Evolutionary conservation across 2,329 filamentous ascomycete genomes (phyloP).

Genomic region (Zasmidium cellare): DNA sequence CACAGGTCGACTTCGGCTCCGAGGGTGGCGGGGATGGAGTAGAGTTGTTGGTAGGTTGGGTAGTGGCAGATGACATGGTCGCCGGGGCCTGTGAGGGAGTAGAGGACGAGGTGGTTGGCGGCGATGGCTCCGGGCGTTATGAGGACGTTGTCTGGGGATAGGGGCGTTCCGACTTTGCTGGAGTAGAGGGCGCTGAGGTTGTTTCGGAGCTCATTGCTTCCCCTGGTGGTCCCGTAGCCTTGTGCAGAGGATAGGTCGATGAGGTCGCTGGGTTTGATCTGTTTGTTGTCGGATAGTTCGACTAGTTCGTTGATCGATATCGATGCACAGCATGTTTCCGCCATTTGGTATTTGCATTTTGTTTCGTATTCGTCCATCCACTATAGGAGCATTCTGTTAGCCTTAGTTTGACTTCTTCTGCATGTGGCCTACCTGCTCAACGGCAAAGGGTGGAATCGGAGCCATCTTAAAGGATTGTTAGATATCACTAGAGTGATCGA

Average conservation of each 20-base stretch:
- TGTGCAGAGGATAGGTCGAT: constrained; percentile 59
- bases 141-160: constrained; percentile 65
- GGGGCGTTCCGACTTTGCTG: constrained; percentile 48
- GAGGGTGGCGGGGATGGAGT: constrained; percentile 70
- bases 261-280: constrained; percentile 41
- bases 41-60: constrained; percentile 84
- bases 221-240: constrained; percentile 72
- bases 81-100: constrained; percentile 67
- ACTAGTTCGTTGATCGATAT: constrained; percentile 70
- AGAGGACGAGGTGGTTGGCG: constrained; percentile 81
- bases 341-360: constrained; percentile 65
- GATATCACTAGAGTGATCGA: background rate
- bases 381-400: constrained; percentile 33
- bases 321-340: constrained; percentile 76
- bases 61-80: constrained; percentile 87
- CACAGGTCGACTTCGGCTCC: constrained; percentile 78
- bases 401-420: background rate
- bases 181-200: constrained; percentile 69
- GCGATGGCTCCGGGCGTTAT: constrained; percentile 79
- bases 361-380: constrained; percentile 60
- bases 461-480: constrained; percentile 18
- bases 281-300: constrained; percentile 58
- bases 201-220: constrained; percentile 62
- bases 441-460: constrained; percentile 56
- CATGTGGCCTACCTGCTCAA: constrained; percentile 61